phyloP scores from a whole-genome alignment of 2,329 filamentous ascomycete species.

The Aureobasidium namibiae region DNA sequence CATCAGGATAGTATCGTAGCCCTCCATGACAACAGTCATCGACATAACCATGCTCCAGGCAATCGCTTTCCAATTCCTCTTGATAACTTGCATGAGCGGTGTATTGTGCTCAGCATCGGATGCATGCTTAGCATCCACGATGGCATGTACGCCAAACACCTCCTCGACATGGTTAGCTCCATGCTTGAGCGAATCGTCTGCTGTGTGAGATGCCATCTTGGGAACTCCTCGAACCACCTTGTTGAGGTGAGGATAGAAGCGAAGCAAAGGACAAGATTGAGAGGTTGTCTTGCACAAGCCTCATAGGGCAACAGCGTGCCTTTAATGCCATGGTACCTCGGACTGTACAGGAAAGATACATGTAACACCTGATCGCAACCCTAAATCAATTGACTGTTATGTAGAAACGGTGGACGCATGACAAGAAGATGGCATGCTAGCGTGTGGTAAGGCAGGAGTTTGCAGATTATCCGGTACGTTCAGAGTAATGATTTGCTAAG shows the following conservation, averaged over 20 bases:
- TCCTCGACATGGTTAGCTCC: constrained; percentile 8
- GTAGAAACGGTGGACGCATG: constrained; percentile 1
- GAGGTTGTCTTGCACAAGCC: background rate
- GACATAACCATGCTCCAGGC: constrained; percentile 54
- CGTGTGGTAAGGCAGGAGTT: background rate
- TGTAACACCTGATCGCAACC: background rate
- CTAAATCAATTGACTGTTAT: background rate
- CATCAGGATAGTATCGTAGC: constrained; percentile 56
- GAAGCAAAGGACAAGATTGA: background rate
- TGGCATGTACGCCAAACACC: constrained; percentile 6
- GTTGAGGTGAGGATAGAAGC: background rate
- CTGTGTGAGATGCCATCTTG: constrained; percentile 5
- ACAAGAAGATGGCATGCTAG: background rate
- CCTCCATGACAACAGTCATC: constrained; percentile 52
- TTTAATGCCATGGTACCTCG: constrained; percentile 1
- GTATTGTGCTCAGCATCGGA: constrained; percentile 6
- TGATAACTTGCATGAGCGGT: background rate
- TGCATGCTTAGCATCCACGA: constrained; percentile 5
- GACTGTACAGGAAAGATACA: background rate
- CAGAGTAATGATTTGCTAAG: background rate
- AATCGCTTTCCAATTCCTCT: constrained; percentile 33
- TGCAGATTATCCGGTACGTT: background rate
- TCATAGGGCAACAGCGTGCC: background rate
- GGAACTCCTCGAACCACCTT: background rate
- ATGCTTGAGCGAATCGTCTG: constrained; percentile 11